phyloP scores from a whole-genome alignment of 1,284 basidiomycete genomes.

The Ceratobasidium sp. region DNA sequence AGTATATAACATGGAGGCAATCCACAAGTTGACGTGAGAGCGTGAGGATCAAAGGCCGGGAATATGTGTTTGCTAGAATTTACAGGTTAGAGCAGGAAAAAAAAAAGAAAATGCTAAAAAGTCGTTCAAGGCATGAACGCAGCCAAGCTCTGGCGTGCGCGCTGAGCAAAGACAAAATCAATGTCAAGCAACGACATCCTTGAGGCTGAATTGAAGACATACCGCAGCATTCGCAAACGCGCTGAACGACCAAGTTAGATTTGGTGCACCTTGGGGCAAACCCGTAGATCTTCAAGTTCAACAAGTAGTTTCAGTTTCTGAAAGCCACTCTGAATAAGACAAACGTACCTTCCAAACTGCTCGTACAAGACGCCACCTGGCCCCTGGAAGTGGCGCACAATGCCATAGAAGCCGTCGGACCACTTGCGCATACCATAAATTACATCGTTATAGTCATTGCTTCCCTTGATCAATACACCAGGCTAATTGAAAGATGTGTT shows the following conservation, averaged over 20 bases:
- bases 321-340: not conserved
- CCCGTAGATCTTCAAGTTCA: conserved; percentile 51
- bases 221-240: conserved; percentile 53
- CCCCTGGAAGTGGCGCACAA: conserved; percentile 52
- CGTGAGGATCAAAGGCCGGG: not conserved
- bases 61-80: not conserved
- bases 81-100: not conserved
- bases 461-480: not conserved
- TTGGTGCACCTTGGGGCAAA: conserved; percentile 55
- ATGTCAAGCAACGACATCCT: too few species aligned
- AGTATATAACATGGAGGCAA: not conserved
- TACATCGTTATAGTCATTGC: conserved; percentile 50
- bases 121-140: conserved; percentile 10
- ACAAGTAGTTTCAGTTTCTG: not conserved
- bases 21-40: not conserved
- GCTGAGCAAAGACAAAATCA: conserved; percentile 8
- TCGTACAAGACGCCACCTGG: conserved; percentile 58
- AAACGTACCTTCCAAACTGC: conserved; percentile 58
- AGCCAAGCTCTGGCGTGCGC: conserved; percentile 29
- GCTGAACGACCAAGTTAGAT: conserved; percentile 61
- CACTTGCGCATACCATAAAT: conserved; percentile 52
- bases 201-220: not conserved
- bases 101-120: not conserved
- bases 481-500: conserved; percentile 3
- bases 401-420: conserved; percentile 56